These are phyloP conservation scores for Dioscorea alata DNA, from an alignment of 106 monocot species.

Conservation along the genomic window DNA sequence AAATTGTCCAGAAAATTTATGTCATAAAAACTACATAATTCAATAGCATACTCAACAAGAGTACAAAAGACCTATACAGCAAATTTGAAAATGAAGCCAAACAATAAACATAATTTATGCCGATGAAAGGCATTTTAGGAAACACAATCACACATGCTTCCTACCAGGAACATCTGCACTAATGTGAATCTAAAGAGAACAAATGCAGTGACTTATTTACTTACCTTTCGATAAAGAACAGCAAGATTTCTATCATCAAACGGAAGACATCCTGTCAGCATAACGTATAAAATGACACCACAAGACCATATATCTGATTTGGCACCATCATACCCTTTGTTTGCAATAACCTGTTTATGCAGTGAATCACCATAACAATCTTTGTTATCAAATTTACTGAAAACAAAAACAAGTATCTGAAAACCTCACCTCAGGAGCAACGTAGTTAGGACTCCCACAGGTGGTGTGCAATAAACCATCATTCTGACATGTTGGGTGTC, in stretches of 20 bases:
- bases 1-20: background rate
- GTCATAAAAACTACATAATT: background rate
- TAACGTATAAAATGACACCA: conserved; percentile 59
- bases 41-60: background rate
- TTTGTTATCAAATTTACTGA: background rate
- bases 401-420: background rate
- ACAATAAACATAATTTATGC: too few species aligned
- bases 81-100: too few species aligned
- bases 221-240: conserved; percentile 66
- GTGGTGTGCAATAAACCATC: conserved; percentile 86
- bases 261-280: conserved; percentile 52
- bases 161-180: too few species aligned
- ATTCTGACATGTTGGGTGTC: conserved; percentile 27
- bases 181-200: too few species aligned
- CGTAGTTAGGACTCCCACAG: conserved; percentile 85
- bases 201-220: background rate
- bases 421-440: conserved; percentile 72
- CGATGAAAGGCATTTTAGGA: too few species aligned
- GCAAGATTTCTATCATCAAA: conserved; percentile 57
- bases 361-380: background rate
- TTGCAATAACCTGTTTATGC: conserved; percentile 46
- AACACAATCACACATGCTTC: too few species aligned
- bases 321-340: conserved; percentile 76
- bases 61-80: too few species aligned
- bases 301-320: conserved; percentile 85